These are phyloP conservation scores for Mortierella alpina DNA, from an alignment of 192 early-diverging fungal species.

Conservation along the genomic window DNA sequence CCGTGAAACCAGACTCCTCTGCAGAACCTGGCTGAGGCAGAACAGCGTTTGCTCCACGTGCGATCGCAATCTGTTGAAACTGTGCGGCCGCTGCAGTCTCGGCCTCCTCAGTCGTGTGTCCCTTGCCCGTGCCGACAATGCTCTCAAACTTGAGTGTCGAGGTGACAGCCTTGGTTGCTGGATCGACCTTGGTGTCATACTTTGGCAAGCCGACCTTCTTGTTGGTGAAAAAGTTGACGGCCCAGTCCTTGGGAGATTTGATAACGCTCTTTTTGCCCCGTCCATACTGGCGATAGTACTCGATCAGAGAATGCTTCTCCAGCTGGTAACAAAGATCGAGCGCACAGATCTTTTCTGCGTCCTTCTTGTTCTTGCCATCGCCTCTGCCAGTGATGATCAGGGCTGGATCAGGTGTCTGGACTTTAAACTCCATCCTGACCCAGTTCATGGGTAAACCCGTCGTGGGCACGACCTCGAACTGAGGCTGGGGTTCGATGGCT, in stretches of 20 bases:
- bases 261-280: slow-evolving; percentile 43
- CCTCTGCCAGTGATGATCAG: slow-evolving; percentile 41
- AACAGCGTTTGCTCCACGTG: slow-evolving; percentile 34
- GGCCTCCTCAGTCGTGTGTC: slow-evolving; percentile 43
- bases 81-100: slow-evolving; percentile 46
- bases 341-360: slow-evolving; percentile 54
- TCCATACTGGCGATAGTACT: slow-evolving; percentile 53
- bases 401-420: slow-evolving; percentile 44
- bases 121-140: slow-evolving; percentile 53
- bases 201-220: slow-evolving; percentile 44
- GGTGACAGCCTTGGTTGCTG: slow-evolving; percentile 15
- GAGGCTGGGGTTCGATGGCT: slow-evolving; percentile 43
- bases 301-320: slow-evolving; percentile 45
- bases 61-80: slow-evolving; percentile 56
- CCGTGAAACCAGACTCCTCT: slow-evolving; percentile 36
- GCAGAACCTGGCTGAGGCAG: slow-evolving; percentile 35
- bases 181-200: slow-evolving; percentile 37
- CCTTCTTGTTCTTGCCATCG: slow-evolving; percentile 57
- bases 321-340: slow-evolving; percentile 52
- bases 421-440: slow-evolving; percentile 48
- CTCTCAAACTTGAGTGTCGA: slow-evolving; percentile 42
- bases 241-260: slow-evolving; percentile 52
- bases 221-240: slow-evolving; percentile 51
- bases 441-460: slow-evolving; percentile 46
- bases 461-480: slow-evolving; percentile 33